phyloP scores from a whole-genome alignment of 768 basidiomycete species.

The Mycena crocata region DNA sequence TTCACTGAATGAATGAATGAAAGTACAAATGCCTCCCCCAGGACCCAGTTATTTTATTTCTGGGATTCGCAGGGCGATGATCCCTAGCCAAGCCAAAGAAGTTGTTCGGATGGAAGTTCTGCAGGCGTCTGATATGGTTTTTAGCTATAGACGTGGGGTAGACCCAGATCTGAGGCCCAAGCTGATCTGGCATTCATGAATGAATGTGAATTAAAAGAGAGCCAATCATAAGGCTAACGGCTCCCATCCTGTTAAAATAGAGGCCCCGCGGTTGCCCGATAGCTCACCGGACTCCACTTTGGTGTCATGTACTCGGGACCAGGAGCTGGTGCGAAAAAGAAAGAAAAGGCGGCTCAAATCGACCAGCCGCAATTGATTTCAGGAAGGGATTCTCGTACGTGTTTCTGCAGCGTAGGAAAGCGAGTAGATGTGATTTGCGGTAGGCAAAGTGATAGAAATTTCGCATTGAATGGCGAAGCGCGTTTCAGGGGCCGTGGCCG shows the following conservation, averaged over 20 bases:
- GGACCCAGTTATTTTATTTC: not conserved
- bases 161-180: slow-evolving; percentile 14
- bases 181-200: too few species aligned
- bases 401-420: not conserved
- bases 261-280: not conserved
- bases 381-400: slow-evolving; percentile 8
- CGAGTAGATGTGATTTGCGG: slow-evolving; percentile 27
- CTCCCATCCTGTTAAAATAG: not conserved
- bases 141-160: slow-evolving; percentile 13
- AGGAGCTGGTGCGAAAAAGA: not conserved
- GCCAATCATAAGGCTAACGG: too few species aligned
- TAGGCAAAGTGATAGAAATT: slow-evolving; percentile 23
- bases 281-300: not conserved
- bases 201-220: too few species aligned
- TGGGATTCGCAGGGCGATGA: not conserved
- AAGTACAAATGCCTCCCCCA: not conserved
- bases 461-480: not conserved
- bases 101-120: slow-evolving; percentile 12
- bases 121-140: slow-evolving; percentile 10
- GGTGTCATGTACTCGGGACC: too few species aligned
- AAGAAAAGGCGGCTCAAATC: not conserved
- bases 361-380: not conserved
- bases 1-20: not conserved
- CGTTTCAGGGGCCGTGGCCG: not conserved
- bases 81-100: not conserved